Evolutionary conservation across 305 asterid genomes (phyloP).

Genomic region (Vinca major): DNA sequence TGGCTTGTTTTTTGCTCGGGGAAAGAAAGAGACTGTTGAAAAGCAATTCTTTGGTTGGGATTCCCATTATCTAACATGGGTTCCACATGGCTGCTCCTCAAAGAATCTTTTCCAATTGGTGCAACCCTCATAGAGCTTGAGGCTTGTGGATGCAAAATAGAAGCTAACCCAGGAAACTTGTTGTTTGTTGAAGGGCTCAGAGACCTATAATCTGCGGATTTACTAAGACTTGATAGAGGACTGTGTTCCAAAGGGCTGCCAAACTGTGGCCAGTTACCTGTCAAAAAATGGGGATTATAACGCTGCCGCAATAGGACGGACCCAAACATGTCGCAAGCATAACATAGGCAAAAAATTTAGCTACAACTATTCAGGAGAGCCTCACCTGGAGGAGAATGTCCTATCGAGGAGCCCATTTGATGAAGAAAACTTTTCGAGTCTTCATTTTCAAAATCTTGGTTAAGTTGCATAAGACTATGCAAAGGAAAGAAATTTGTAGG

Average conservation of each 20-base stretch:
- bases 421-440: constrained; percentile 24
- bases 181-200: constrained; percentile 30
- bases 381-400: constrained; percentile 32
- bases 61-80: constrained; percentile 17
- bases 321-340: not conserved
- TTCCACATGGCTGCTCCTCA: constrained; percentile 21
- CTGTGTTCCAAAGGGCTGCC: constrained; percentile 43
- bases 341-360: constrained; percentile 3
- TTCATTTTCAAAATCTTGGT: constrained; percentile 35
- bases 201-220: constrained; percentile 30
- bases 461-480: constrained; percentile 32
- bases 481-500: constrained; percentile 3
- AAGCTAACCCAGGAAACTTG: constrained; percentile 40
- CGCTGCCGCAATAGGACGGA: not conserved
- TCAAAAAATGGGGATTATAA: constrained; percentile 11
- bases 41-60: constrained; percentile 20
- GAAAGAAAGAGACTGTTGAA: constrained; percentile 39
- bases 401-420: constrained; percentile 27
- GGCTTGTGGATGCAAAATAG: constrained; percentile 31
- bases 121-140: constrained; percentile 26
- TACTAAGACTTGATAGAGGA: constrained; percentile 31
- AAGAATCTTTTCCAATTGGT: constrained; percentile 25
- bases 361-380: constrained; percentile 1
- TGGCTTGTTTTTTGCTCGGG: constrained; percentile 36
- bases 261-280: constrained; percentile 53